Evolutionary conservation across 1,139 yeast genomes (phyloP).

Genomic region (Starmera stellimalicola): DNA sequence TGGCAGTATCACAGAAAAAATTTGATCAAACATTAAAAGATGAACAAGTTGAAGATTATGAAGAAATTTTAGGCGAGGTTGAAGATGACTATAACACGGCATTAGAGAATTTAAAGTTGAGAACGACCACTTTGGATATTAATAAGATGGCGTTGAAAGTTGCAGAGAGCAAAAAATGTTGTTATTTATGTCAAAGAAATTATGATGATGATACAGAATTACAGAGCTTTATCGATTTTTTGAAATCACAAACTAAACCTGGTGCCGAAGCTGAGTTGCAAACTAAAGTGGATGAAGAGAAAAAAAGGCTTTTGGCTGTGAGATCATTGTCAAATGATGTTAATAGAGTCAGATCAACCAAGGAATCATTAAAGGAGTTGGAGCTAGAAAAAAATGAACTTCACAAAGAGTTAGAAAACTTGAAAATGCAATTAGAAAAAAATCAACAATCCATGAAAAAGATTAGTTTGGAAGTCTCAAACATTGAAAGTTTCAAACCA

Average conservation of each 20-base stretch:
- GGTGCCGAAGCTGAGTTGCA: conserved; percentile 20
- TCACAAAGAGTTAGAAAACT: neutral
- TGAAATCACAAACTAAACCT: conserved; percentile 23
- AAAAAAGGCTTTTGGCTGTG: conserved; percentile 29
- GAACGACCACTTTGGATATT: conserved; percentile 55
- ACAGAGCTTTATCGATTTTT: conserved; percentile 23
- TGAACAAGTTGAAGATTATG: conserved; percentile 42
- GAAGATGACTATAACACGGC: conserved; percentile 54
- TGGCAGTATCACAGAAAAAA: conserved; percentile 9
- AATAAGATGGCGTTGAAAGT: conserved; percentile 54
- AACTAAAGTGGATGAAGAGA: conserved; percentile 30
- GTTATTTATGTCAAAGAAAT: conserved; percentile 56
- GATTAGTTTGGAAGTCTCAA: conserved; percentile 4
- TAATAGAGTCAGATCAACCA: conserved; percentile 9
- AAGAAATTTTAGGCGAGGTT: conserved; percentile 38
- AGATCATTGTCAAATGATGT: conserved; percentile 13
- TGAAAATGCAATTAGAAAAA: neutral
- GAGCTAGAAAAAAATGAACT: neutral
- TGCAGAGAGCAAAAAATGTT: conserved; percentile 45
- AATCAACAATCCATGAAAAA: conserved; percentile 22
- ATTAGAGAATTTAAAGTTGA: conserved; percentile 52
- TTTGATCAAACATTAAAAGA: conserved; percentile 25
- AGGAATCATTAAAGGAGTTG: conserved; percentile 5
- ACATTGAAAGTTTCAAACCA: conserved; percentile 18
- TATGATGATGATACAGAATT: conserved; percentile 36